Percentiles rank a stretch among this genome's conserved stretches.
Evolutionary conservation across 192 early-diverging fungal genomes (phyloP).

Genomic region (Nowakowskiella sp.): DNA sequence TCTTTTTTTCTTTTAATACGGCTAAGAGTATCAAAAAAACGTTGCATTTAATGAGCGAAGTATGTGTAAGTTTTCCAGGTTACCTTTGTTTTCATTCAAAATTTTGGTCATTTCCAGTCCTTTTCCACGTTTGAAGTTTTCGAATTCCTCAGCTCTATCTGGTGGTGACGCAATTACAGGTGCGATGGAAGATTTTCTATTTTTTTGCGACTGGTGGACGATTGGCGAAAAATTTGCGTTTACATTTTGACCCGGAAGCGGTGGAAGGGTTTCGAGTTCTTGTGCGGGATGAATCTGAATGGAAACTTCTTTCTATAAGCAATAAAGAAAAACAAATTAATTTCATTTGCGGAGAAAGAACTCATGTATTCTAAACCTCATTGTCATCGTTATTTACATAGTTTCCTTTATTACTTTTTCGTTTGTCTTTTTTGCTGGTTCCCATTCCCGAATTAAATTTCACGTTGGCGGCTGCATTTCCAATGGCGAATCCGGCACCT

Average conservation of each 20-base stretch:
- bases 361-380: conserved; percentile 10
- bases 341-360: background rate
- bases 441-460: background rate
- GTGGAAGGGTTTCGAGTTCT: conserved; percentile 5
- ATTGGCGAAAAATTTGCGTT: conserved; percentile 5
- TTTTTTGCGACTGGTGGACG: conserved; percentile 4
- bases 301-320: no score
- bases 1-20: conserved; percentile 42
- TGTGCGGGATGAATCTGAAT: background rate
- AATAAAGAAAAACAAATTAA: background rate
- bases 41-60: conserved; percentile 1
- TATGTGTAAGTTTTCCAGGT: background rate
- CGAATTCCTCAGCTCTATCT: conserved; percentile 49
- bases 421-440: conserved; percentile 9
- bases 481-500: conserved; percentile 48
- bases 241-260: conserved; percentile 11
- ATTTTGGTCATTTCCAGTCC: conserved; percentile 47
- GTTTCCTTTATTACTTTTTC: conserved; percentile 20
- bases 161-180: conserved; percentile 16
- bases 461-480: conserved; percentile 31
- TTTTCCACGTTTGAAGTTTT: conserved; percentile 43
- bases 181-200: background rate
- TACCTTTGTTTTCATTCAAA: conserved; percentile 53
- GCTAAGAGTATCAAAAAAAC: conserved; percentile 15
- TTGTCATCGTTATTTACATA: conserved; percentile 24